phyloP scores from a whole-genome alignment of 2,329 filamentous ascomycete species.

The Alternaria consortialis region DNA sequence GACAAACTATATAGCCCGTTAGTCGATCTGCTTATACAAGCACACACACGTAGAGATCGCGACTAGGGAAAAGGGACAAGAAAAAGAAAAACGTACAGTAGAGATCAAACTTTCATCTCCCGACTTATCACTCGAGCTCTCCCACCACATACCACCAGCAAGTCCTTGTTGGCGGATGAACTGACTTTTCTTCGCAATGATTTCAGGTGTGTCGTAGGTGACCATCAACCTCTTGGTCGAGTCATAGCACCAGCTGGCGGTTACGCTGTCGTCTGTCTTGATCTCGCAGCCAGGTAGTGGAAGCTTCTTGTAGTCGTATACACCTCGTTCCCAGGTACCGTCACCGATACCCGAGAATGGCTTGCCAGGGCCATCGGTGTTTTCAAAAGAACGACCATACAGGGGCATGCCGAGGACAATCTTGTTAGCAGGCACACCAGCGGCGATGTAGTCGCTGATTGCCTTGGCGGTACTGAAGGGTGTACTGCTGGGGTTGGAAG shows the following conservation, averaged over 20 bases:
- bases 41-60: not conserved
- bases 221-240: constrained; percentile 34
- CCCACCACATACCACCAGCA: constrained; percentile 53
- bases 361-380: constrained; percentile 47
- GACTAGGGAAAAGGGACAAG: not conserved
- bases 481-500: constrained; percentile 39
- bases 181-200: constrained; percentile 40
- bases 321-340: constrained; percentile 48
- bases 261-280: constrained; percentile 29
- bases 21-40: not conserved
- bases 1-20: constrained; percentile 51
- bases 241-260: constrained; percentile 48
- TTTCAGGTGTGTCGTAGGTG: constrained; percentile 46
- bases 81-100: constrained; percentile 31
- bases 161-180: constrained; percentile 39
- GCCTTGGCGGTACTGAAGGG: constrained; percentile 47
- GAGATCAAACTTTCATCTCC: constrained; percentile 43
- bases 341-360: constrained; percentile 42
- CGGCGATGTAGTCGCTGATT: constrained; percentile 42
- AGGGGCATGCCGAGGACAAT: constrained; percentile 51
- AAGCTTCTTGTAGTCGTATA: constrained; percentile 50
- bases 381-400: constrained; percentile 48
- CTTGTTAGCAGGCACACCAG: constrained; percentile 45
- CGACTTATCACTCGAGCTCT: constrained; percentile 45
- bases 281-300: constrained; percentile 38